A percentile compares a stretch with the other conserved stretches of the same genome.
Evolutionary conservation across 805 yeast genomes (phyloP).

Genomic region (Starmerella apis): DNA sequence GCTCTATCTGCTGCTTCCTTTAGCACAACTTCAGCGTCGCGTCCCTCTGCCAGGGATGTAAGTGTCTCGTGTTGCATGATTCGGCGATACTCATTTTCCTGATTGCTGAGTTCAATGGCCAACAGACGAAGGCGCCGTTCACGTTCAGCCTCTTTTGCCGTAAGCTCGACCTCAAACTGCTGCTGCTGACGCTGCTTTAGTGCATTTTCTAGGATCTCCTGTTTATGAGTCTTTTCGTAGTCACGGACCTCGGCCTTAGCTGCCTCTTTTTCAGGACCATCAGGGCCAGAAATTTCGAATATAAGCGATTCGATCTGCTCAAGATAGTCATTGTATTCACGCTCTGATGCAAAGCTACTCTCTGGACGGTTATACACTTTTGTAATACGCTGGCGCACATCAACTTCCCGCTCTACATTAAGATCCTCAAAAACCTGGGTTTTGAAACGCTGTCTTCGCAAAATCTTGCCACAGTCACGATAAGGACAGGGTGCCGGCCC

Average conservation of each 20-base stretch:
- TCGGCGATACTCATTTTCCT: slow-evolving; percentile 37
- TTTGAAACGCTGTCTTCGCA: slow-evolving; percentile 83
- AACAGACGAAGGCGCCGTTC: slow-evolving; percentile 40
- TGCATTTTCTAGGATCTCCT: slow-evolving; percentile 65
- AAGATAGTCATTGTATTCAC: slow-evolving; percentile 62
- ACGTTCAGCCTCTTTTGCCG: slow-evolving; percentile 61
- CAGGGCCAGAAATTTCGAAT: slow-evolving; percentile 60
- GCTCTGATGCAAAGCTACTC: slow-evolving; percentile 53
- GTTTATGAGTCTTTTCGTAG: slow-evolving; percentile 60
- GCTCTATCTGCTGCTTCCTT: slow-evolving; percentile 44
- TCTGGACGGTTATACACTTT: slow-evolving; percentile 70
- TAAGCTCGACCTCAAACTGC: slow-evolving; percentile 50
- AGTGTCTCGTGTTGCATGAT: slow-evolving; percentile 47
- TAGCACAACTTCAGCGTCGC: slow-evolving; percentile 41
- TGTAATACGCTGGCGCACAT: slow-evolving; percentile 68
- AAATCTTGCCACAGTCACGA: slow-evolving; percentile 74
- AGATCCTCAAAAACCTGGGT: slow-evolving; percentile 88
- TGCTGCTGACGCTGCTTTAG: slow-evolving; percentile 61
- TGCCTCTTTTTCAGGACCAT: slow-evolving; percentile 59
- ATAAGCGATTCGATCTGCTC: slow-evolving; percentile 76
- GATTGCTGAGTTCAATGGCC: slow-evolving; percentile 55
- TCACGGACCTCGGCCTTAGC: slow-evolving; percentile 44
- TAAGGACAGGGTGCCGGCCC: slow-evolving; percentile 98
- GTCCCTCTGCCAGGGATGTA: slow-evolving; percentile 40
- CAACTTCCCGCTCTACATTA: slow-evolving; percentile 82